Evolutionary conservation across 176 grass and related monocot species (phyloP), one percentile per base, ranked within the genome.

Genomic region (Dendrocalamus sinicus): DNA sequence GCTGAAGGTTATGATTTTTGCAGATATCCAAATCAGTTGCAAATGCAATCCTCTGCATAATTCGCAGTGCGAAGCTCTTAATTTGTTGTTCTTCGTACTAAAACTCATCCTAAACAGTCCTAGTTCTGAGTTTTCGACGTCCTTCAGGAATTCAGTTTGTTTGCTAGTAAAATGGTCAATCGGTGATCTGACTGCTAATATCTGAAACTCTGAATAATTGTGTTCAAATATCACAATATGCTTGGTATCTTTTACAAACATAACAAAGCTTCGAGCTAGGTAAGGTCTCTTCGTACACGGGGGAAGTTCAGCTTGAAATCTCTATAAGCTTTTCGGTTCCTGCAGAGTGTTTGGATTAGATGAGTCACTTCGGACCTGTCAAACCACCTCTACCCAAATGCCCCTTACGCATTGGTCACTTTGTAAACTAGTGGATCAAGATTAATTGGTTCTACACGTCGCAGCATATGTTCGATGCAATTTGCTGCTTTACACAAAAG

Each of bases 401-500:
- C 20, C 67, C 44, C 26, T 14, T 61, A 7, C 23, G 19, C 73
- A 89, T 84, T 84, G 75, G 81, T 79, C 35, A 37, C 23, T 74
- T 12, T 58, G 28, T 12, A 73, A 19, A 30, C 3, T 77, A 79
- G 81, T 89, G 74, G 81, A 55, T 46, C 32, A 53, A 73, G 57
- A 84, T 73, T 75, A 47, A 55, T 39, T 44, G 68, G 75, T 59
- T 77, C 16, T 54, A 43, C 22, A 22, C 46, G 10, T 85, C 58
- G 58, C 48, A 58, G 75, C 75, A 73, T 89, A 64, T 57, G 81
- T 52, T 54, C 67, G 17, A 47, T 15, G 67, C 47, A 72, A 84
- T 89, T 79, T 54, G 75, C 59, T 59, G 39, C 76, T 84, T 84
- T 89, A 55, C 59, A 46, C 4, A 72, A 83, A 78, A 62, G 75